Base-by-base conservation (phyloP, 2,329 filamentous ascomycete genomes). In the Clarireedia paspali region DNA sequence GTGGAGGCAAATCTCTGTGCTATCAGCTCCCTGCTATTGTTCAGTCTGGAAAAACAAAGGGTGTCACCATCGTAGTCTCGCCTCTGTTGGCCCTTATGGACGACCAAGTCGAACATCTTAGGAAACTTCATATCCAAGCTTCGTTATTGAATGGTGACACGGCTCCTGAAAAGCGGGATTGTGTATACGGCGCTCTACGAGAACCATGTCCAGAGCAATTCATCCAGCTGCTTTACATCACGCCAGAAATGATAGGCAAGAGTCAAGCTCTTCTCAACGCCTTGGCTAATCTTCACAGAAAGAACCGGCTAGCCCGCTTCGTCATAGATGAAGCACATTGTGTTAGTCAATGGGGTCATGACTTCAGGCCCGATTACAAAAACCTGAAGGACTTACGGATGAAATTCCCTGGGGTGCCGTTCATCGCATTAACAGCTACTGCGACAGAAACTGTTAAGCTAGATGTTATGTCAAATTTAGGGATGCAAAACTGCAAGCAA, bases 281-380 rank as follows among this genome's bases (percentile, higher is more conserved):
- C 2, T 77, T 99, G 60, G 73, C 81, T 51, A 76, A 75, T 2
- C 76, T 99, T n/a, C 80, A 96, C 69, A 71, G 72, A 14, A 83
- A 83, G 50, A 75, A 79, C 3, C 88, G 86, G 64, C 82, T 99
- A 52, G 92, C 95, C 15, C 84, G 94, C 26, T 83, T 99, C 49
- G 94, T 99, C 53, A 95, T 99, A 60, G 94, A 99, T 64, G 95
- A 99, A 73, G 94, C 94, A n/a, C 94, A 99, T 70, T 99, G 94
- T 70, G 92, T 99, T 26, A 97, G 94, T 70, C 91, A 99, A 75
- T 99, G 94, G 94, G 94, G 94, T 0, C 94, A 99, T 64, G 94
- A 99, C 70, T 99, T 99, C 69, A 84, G 95, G 47, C 92, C 91
- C 0, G 92, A 97, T 69, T 99, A 99, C 75, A 96, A 96, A 71